Percentiles rank a stretch among this genome's conserved stretches.
Conservation (phyloP, 2,329 filamentous ascomycete genomes). For the Ophiostoma perfectum region DNA sequence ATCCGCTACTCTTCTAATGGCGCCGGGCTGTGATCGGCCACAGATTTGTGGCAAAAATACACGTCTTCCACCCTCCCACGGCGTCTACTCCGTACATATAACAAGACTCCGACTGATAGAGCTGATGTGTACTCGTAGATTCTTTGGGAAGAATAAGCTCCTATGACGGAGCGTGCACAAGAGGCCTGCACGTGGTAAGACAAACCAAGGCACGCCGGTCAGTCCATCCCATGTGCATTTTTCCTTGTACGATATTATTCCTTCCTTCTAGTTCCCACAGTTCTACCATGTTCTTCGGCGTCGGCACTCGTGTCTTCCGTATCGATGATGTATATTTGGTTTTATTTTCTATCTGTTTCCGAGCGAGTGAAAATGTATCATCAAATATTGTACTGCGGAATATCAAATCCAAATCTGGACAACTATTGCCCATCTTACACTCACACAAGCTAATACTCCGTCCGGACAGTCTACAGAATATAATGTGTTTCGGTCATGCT, state of each 20-base stretch:
- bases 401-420: too few relatives aligned
- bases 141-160: background rate
- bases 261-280: background rate
- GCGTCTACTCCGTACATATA: too few relatives aligned
- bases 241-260: background rate
- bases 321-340: background rate
- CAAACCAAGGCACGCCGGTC: slow-evolving; percentile 6
- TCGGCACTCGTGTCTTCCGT: background rate
- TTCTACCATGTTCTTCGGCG: background rate
- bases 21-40: too few relatives aligned
- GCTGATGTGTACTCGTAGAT: background rate
- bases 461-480: too few relatives aligned
- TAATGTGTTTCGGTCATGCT: background rate
- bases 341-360: background rate
- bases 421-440: too few relatives aligned
- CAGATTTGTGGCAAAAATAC: too few relatives aligned
- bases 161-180: background rate
- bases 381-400: too few relatives aligned
- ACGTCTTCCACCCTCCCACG: too few relatives aligned
- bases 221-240: background rate
- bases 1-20: too few relatives aligned
- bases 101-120: too few relatives aligned
- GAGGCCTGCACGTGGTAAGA: slow-evolving; percentile 4
- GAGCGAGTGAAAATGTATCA: too few relatives aligned
- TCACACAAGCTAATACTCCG: too few relatives aligned